Percentiles rank a stretch among this genome's conserved stretches.
Conservation (phyloP, 1,139 yeast species). For the Taphrina betulina region DNA sequence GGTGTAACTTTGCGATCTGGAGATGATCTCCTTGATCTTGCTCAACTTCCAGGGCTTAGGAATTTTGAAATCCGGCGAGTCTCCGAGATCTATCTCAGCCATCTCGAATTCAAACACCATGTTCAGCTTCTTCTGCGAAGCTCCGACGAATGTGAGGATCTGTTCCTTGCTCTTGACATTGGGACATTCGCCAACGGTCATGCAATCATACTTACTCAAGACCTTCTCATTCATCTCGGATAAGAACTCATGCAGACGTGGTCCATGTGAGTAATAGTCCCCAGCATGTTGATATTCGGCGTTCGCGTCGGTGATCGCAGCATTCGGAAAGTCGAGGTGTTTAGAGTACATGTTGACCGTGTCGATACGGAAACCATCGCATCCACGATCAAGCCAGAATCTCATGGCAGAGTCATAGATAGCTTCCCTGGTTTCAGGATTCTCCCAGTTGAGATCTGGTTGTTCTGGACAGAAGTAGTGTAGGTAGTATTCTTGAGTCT, state of each 20-base stretch:
- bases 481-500: conserved; percentile 56
- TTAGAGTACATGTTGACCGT: conserved; percentile 57
- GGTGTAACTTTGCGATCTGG: conserved; percentile 46
- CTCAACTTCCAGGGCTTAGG: conserved; percentile 46
- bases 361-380: conserved; percentile 61
- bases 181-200: conserved; percentile 62
- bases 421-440: conserved; percentile 53
- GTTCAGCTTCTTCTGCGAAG: conserved; percentile 53
- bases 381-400: conserved; percentile 58
- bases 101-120: conserved; percentile 56
- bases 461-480: conserved; percentile 55
- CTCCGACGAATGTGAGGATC: conserved; percentile 50
- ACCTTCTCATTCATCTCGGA: conserved; percentile 53
- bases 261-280: conserved; percentile 49
- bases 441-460: conserved; percentile 64
- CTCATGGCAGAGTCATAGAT: conserved; percentile 53
- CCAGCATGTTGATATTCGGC: conserved; percentile 49
- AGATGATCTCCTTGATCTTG: conserved; percentile 51
- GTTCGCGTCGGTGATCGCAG: conserved; percentile 51
- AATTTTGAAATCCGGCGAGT: conserved; percentile 38
- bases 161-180: conserved; percentile 47
- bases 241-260: conserved; percentile 59
- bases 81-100: conserved; percentile 44
- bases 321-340: conserved; percentile 52
- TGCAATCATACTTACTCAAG: conserved; percentile 52